A percentile compares a stretch with the other conserved stretches of the same genome.
Evolutionary conservation across 1,284 basidiomycete genomes (phyloP).

Genomic region (Malassezia pachydermatis): DNA sequence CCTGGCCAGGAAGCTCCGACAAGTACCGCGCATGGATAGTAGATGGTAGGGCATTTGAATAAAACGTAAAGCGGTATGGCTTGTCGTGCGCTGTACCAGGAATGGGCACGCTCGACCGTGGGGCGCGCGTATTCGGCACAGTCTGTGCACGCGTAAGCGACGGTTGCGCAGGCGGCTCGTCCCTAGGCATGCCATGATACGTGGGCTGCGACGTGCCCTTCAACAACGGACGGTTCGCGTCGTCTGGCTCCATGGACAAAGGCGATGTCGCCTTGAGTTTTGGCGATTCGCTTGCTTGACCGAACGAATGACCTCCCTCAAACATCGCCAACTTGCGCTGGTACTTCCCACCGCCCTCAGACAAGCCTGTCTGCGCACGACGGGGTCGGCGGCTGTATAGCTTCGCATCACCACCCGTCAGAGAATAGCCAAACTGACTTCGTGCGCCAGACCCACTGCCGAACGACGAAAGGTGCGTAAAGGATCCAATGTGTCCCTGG

Average conservation of each 20-base stretch:
- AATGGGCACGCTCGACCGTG: not conserved
- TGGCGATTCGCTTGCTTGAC: not conserved
- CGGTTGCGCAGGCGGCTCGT: not conserved
- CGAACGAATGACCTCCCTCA: constrained; percentile 55
- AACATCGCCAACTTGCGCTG: constrained; percentile 85
- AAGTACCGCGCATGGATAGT: constrained; percentile 91
- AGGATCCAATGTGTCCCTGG: constrained; percentile 21
- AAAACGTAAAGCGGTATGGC: constrained; percentile 96
- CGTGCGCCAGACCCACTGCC: constrained; percentile 2
- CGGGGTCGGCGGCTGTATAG: constrained; percentile 44
- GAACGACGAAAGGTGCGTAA: constrained; percentile 15
- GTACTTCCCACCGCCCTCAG: constrained; percentile 38
- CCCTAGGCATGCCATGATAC: constrained; percentile 3
- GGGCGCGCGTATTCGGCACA: not conserved
- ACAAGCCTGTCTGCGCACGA: constrained; percentile 23
- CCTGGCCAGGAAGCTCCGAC: constrained; percentile 83
- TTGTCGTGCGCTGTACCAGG: constrained; percentile 46
- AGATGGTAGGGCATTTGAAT: constrained; percentile 80
- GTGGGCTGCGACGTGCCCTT: constrained; percentile 5
- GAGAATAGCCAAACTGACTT: not conserved
- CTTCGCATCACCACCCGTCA: constrained; percentile 37
- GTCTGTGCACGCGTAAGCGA: constrained; percentile 1
- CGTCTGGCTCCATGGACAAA: not conserved
- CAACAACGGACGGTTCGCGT: constrained; percentile 6
- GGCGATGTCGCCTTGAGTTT: not conserved